A percentile compares a stretch with the other conserved stretches of the same genome.
These are phyloP conservation scores for Colletotrichum sp. DNA, from an alignment of 2,329 filamentous ascomycete species.

Conservation along the genomic window DNA sequence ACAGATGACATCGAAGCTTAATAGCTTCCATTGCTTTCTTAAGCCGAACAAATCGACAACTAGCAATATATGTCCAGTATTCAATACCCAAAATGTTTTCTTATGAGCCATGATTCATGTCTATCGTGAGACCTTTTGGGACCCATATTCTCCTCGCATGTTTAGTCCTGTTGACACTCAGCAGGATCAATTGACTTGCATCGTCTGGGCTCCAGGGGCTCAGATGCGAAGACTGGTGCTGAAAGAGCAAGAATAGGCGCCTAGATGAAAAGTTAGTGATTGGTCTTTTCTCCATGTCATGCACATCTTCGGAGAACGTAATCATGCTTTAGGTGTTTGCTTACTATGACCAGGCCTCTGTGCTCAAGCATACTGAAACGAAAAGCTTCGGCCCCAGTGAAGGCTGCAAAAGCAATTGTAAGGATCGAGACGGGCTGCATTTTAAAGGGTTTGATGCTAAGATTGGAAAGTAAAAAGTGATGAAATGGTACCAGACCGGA, in stretches of 20 bases:
- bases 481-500: background rate
- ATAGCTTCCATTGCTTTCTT: no score
- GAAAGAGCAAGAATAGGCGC: background rate
- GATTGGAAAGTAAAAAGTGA: fast-evolving
- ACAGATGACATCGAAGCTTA: no score
- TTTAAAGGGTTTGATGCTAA: fast-evolving
- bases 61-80: no score
- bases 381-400: background rate
- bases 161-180: background rate
- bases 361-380: background rate
- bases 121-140: no score
- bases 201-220: background rate
- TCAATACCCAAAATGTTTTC: no score
- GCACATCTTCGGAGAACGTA: fast-evolving
- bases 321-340: fast-evolving
- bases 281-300: background rate
- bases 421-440: background rate
- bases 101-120: no score
- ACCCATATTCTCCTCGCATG: no score
- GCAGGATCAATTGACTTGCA: background rate
- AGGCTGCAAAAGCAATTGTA: background rate
- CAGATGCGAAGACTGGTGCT: background rate
- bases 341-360: background rate
- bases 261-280: background rate
- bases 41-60: no score